Evolutionary conservation across 352 stramenopile genomes (phyloP), one percentile per base, ranked within the genome.

Genomic region (Plasmopara halstedii): DNA sequence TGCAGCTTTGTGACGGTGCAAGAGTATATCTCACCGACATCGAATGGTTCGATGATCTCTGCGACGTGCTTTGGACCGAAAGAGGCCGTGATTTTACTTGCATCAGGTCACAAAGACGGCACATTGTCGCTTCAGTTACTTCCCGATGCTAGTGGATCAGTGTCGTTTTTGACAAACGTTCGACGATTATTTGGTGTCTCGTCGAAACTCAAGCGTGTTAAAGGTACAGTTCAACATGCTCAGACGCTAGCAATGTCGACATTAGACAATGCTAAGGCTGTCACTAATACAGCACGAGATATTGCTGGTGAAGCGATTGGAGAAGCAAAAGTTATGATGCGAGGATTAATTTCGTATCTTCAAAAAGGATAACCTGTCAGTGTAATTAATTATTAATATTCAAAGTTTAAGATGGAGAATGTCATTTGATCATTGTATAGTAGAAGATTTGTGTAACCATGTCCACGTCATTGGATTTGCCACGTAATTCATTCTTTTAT

Each of bases 191-290:
- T 94, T 1, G 80, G 78, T 7, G 70, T 94, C 14, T 89, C 68
- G 36, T 81, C 81, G 9, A 88, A 85, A 46, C 64, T 93, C 22
- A 92, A 94, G 50, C 83, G 86, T 27, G 81, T 94, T 26, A 91
- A 90, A 41, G 83, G 79, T 13, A 93, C 83, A 0, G 81, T 94
- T 26, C 81, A 92, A 47, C 83, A 94, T 36, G 83, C 83, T n/a
- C 81, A 94, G 46, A 89, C 70, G 10, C 56, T 94, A 8, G 83
- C 81, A 8, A 75, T 86, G 63, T 88, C 76, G 2, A 93, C 83
- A 2, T 47, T 93, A 0, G 83, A 73, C 41, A 93, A 81, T 25
- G 83, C 83, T 11, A 88, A 88, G 35, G 83, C 79, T 2, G 81
- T 91, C 31, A 91, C 83, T 2, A 87, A 50, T 26, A 93, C 83